Base-by-base conservation (phyloP, 2,329 filamentous ascomycete genomes). In the Teratosphaeria epicoccoides region DNA sequence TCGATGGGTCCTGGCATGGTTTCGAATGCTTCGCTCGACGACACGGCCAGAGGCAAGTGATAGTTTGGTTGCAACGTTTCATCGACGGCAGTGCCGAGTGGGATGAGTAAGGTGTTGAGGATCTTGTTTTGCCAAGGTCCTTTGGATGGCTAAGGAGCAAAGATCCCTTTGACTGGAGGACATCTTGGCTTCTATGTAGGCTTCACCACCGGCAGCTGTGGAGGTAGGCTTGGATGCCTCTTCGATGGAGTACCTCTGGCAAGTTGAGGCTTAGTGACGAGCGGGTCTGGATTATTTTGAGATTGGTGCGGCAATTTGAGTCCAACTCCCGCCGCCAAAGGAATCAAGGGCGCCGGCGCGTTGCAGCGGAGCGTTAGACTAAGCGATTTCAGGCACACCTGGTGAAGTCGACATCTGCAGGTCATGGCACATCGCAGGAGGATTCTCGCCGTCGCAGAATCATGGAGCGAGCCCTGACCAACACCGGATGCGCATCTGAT, bases 111-210 rank as follows among this genome's bases (percentile, higher is more conserved):
- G n/a, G 50, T 60, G 58, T 50, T 51, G 58, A 53, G 57, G 59
- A 59, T 60, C 52, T 43, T 47, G 55, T 17, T 51, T 28, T 48
- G 29, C 52, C 49, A 49, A 54, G 55, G 59, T 55, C 49, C 47
- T 55, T 55, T 54, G 54, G 46, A 59, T 59, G 59, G 57, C 57
- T 55, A 55, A 46, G 44, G 46, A 49, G 48, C 47, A 56, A 52
- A 49, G 53, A 51, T 46, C 55, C 51, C 48, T 54, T 55, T 55
- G 58, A 53, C 55, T 51, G 59, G 57, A 48, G 60, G 60, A 59
- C 56, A 62, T 61, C 59, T 60, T 63, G 61, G 57, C 59, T 53
- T 56, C 62, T 64, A 61, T 58, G 61, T 63, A 63, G 59, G 58
- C 60, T 59, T 53, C 47, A 54, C 55, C 53, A 40, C 44, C 46